A percentile compares a stretch with the other conserved stretches of the same genome.
phyloP scores from a whole-genome alignment of 2,329 filamentous ascomycete genomes.

The Nemania diffusa region DNA sequence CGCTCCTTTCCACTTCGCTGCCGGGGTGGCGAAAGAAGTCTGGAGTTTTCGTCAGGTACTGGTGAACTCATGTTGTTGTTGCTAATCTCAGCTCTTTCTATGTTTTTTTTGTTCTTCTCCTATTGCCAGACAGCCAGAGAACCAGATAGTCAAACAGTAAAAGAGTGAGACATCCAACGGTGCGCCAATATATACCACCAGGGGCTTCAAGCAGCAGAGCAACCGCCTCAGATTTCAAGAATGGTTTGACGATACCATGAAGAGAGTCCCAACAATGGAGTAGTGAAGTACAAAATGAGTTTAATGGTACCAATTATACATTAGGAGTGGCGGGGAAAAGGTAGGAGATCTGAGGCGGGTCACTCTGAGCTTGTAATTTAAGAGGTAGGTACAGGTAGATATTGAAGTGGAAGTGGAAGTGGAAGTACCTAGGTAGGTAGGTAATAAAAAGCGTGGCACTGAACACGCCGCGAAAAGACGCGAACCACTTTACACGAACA shows the following conservation, averaged over 20 bases:
- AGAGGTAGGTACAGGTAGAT: neutral
- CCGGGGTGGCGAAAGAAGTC: slow-evolving; percentile 44
- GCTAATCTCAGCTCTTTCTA: neutral
- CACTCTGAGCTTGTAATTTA: slow-evolving; percentile 14
- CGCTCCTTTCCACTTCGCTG: slow-evolving; percentile 55
- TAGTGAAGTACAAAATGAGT: slow-evolving; percentile 17
- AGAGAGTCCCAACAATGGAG: neutral
- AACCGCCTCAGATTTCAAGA: slow-evolving; percentile 7
- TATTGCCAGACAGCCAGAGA: neutral
- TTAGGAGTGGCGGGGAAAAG: slow-evolving; percentile 36
- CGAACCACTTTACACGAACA: slow-evolving; percentile 39
- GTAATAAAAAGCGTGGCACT: slow-evolving; percentile 29
- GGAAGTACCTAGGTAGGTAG: neutral
- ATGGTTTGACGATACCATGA: slow-evolving; percentile 5
- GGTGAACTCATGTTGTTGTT: slow-evolving; percentile 33
- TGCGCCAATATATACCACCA: slow-evolving; percentile 2
- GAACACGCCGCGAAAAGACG: slow-evolving; percentile 38
- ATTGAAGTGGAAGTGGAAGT: too few species aligned
- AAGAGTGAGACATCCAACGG: neutral
- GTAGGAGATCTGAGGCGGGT: slow-evolving; percentile 20
- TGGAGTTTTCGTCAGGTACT: slow-evolving; percentile 34
- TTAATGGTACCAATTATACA: slow-evolving; percentile 27
- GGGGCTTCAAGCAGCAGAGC: slow-evolving; percentile 9
- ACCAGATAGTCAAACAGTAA: neutral
- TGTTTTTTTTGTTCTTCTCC: neutral